Percentiles rank a stretch among this genome's conserved stretches.
These are phyloP conservation scores for Pythium sp. DNA, from an alignment of 352 stramenopile genomes.

Conservation along the genomic window DNA sequence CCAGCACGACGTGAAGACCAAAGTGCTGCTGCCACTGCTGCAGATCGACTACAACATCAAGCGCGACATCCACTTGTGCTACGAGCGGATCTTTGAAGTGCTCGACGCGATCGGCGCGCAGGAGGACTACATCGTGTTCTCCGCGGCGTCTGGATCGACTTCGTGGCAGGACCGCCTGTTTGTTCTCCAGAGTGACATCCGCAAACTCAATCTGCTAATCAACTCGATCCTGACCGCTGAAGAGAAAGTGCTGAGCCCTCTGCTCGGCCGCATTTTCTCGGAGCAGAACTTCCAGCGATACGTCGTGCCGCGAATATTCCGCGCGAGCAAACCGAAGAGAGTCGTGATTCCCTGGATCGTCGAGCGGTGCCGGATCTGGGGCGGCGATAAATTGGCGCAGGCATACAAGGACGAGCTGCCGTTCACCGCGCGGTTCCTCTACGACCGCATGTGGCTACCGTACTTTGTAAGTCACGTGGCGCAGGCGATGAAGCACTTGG, in stretches of 20 bases:
- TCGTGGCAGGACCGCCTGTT: conserved; percentile 48
- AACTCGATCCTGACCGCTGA: conserved; percentile 67
- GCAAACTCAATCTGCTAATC: conserved; percentile 64
- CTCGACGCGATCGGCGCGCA: conserved; percentile 56
- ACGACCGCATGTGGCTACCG: conserved; percentile 75
- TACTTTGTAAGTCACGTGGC: conserved; percentile 69
- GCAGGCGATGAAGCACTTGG: conserved; percentile 69
- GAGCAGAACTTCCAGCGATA: conserved; percentile 69
- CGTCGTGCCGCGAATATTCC: conserved; percentile 74
- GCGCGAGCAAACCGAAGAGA: conserved; percentile 55
- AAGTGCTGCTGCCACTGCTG: conserved; percentile 63
- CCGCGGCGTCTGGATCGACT: conserved; percentile 36
- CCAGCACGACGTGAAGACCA: conserved; percentile 69
- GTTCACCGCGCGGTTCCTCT: conserved; percentile 74
- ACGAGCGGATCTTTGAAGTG: conserved; percentile 63
- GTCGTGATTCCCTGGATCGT: conserved; percentile 83
- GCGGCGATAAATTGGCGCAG: conserved; percentile 49
- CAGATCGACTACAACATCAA: conserved; percentile 57
- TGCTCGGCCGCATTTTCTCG: conserved; percentile 64
- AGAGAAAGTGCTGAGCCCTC: conserved; percentile 56
- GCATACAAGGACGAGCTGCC: conserved; percentile 71
- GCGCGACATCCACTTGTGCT: conserved; percentile 56
- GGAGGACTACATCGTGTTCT: conserved; percentile 51
- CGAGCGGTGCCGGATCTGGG: conserved; percentile 70
- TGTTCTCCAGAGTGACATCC: conserved; percentile 65